A percentile compares a stretch with the other conserved stretches of the same genome.
Conservation (phyloP, 78 protist species). For the Creolimax fragrantissima region DNA sequence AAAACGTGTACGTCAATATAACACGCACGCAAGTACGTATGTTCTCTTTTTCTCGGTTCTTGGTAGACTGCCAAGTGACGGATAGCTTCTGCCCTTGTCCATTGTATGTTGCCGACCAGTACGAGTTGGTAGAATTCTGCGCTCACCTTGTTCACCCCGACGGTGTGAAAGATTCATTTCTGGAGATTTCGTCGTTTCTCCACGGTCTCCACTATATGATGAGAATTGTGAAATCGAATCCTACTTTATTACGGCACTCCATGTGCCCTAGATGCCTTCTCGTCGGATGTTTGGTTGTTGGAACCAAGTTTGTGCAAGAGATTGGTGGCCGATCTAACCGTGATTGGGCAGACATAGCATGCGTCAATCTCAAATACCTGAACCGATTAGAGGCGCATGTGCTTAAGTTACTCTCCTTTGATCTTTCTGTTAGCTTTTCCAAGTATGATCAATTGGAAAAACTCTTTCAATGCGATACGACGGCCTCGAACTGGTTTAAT, state of each 20-base stretch:
- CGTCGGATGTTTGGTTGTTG: background rate
- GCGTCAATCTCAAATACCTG: background rate
- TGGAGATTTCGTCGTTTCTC: background rate
- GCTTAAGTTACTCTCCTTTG: background rate
- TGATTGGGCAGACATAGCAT: background rate
- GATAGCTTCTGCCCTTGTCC: no score
- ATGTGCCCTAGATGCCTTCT: background rate
- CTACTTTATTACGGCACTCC: background rate
- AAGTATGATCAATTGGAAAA: background rate
- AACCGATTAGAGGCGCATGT: background rate
- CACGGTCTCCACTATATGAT: background rate
- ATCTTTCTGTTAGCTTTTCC: background rate
- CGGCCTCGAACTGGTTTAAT: background rate
- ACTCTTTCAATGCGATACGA: background rate
- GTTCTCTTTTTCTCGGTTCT: no score
- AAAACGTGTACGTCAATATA: no score
- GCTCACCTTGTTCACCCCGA: background rate
- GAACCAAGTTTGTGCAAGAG: background rate
- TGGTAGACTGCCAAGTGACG: no score
- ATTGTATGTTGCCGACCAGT: no score
- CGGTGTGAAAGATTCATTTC: background rate
- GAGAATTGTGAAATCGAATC: background rate
- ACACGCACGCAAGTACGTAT: no score
- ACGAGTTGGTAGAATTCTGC: background rate
- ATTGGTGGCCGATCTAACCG: background rate